Base-by-base conservation (phyloP, 257 asterid genomes). In the Anisodus acutangulus region DNA sequence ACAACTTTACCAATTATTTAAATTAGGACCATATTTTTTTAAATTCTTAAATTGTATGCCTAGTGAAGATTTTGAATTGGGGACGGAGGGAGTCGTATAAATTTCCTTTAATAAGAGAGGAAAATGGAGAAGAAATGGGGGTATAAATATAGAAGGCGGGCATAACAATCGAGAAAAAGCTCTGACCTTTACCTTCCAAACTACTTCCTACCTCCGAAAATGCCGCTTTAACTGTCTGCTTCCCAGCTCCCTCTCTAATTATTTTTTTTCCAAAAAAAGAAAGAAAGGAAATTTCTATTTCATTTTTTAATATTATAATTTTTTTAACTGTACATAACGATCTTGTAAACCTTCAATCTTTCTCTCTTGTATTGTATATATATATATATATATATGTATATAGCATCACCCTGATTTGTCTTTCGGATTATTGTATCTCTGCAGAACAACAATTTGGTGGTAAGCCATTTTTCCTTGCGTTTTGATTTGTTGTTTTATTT, bases 381-480 rank as follows among this genome's bases (percentile, higher is more conserved):
- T 31, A 31, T 31, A 31, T 81, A 19, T 83, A 43, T 55, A 53
- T 58, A 59, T 74, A 16, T 84, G 69, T 31, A 17, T 82, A 85
- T 87, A 80, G 89, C 86, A 66, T 82, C 87, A 54, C 43, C 88
- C 85, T 74, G 60, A 85, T 86, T 35, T 82, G 35, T 31, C 35
- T 31, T 1, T 31, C 35, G 35, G 79, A 83, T 89, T 67, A 82
- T 86, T 53, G 74, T 88, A 89, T 83, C 85, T 85, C 85, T 79
- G 19, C 86, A 62, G 71, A 89, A 72, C 88, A 37, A 31, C 58
- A 67, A 86, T 88, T 91, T 90, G 90, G 90, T 90, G 97, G 97
- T 93, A 89, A 87, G 80, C 90, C 39, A 5, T 79, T 35, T 68
- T 6, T 26, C 3, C 15, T 71, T 76, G 60, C 47, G 66, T 31